Evolutionary conservation across 257 asterid genomes (phyloP).

Genomic region (Solanum pimpinellifolium): DNA sequence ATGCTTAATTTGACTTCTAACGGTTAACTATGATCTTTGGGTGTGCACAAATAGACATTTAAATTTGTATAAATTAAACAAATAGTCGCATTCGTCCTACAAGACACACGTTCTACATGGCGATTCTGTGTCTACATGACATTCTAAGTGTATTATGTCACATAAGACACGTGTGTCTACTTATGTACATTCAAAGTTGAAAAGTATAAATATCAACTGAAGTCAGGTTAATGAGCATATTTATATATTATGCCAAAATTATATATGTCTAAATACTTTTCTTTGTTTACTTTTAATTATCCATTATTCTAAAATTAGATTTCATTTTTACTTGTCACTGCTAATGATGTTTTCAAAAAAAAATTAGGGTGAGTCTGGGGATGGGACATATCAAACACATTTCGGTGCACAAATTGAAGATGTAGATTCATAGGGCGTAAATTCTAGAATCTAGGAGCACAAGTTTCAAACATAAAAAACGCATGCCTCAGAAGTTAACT

Average conservation of each 20-base stretch:
- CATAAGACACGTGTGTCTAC: background rate
- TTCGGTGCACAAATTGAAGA: background rate
- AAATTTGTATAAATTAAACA: fast-evolving
- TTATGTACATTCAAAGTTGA: background rate
- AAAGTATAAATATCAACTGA: too few relatives aligned
- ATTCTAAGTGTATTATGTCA: background rate
- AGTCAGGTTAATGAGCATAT: background rate
- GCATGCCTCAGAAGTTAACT: background rate
- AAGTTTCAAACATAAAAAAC: too few relatives aligned
- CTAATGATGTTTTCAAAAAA: background rate
- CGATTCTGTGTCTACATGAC: too few relatives aligned
- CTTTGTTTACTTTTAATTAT: background rate
- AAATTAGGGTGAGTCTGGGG: too few relatives aligned
- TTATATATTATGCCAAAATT: too few relatives aligned
- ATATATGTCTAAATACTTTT: background rate
- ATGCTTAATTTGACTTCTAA: background rate
- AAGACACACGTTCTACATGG: too few relatives aligned
- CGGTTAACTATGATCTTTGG: fast-evolving
- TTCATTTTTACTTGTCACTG: too few relatives aligned
- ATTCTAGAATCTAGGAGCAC: background rate
- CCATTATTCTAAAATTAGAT: background rate
- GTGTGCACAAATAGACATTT: too few relatives aligned
- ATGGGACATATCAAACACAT: background rate
- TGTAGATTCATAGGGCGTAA: background rate
- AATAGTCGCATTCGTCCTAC: background rate